These are phyloP conservation scores for Saccharomyces jurei DNA, from an alignment of 805 yeast species.

Conservation along the genomic window DNA sequence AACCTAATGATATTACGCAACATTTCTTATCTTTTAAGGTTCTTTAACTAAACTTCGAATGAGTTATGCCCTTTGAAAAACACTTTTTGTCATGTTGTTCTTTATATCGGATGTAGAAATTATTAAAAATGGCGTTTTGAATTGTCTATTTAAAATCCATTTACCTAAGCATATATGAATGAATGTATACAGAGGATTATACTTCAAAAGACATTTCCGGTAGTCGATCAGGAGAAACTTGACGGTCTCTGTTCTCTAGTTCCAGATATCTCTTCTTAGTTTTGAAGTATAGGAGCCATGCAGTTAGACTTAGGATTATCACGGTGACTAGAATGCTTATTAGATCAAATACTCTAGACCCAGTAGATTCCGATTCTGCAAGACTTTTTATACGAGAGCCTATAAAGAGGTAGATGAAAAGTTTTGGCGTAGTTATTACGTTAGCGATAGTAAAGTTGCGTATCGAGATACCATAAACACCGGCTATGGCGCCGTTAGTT, in stretches of 20 bases:
- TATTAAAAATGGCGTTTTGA: not conserved
- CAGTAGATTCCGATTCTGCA: slow-evolving; percentile 47
- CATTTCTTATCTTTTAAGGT: not conserved
- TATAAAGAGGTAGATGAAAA: slow-evolving; percentile 64
- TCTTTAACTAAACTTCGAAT: not conserved
- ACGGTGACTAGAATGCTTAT: slow-evolving; percentile 52
- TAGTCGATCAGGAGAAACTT: not conserved
- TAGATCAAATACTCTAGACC: slow-evolving; percentile 52
- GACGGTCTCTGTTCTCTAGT: slow-evolving; percentile 14
- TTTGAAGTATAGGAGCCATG: slow-evolving; percentile 58
- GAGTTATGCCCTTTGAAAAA: not conserved
- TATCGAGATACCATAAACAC: slow-evolving; percentile 67
- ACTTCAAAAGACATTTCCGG: not conserved
- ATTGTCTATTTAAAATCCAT: not conserved
- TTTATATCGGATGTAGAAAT: not conserved
- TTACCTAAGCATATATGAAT: slow-evolving; percentile 8
- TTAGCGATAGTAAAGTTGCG: slow-evolving; percentile 63
- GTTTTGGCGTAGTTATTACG: slow-evolving; percentile 70
- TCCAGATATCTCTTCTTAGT: slow-evolving; percentile 33
- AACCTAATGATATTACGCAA: not conserved
- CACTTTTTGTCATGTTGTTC: not conserved
- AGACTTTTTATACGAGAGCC: slow-evolving; percentile 68
- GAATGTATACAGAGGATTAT: not conserved
- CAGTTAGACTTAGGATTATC: slow-evolving; percentile 46
- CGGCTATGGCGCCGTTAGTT: slow-evolving; percentile 86